These are phyloP conservation scores for Wickerhamiella azymoides DNA, from an alignment of 805 yeast species.

Conservation along the genomic window DNA sequence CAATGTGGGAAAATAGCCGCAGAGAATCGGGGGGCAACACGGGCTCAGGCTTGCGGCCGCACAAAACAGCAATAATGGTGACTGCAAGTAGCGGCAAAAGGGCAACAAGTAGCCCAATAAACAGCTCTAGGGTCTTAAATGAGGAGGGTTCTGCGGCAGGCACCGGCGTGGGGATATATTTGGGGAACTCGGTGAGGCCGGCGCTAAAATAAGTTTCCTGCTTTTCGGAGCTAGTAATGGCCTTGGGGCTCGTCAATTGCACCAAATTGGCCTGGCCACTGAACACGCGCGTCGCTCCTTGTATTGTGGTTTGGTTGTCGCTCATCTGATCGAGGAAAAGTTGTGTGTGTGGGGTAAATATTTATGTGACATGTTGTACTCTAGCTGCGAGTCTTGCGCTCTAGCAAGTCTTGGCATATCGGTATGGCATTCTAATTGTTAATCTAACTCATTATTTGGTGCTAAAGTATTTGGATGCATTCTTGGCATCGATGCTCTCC, in stretches of 20 bases:
- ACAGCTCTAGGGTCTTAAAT: background rate
- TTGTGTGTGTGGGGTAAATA: background rate
- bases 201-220: background rate
- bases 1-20: background rate
- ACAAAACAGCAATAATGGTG: background rate
- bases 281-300: background rate
- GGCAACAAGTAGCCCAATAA: background rate
- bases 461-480: constrained; percentile 18
- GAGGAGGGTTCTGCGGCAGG: background rate
- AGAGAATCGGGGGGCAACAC: background rate
- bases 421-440: no score
- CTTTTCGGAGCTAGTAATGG: background rate
- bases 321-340: background rate
- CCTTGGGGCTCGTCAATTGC: background rate
- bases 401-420: no score
- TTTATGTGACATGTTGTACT: no score
- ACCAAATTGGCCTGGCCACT: background rate
- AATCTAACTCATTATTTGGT: constrained; percentile 5
- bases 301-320: background rate
- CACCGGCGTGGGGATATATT: background rate
- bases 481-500: constrained; percentile 56
- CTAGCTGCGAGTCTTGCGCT: no score
- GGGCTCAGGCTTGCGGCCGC: background rate
- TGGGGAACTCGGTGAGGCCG: background rate
- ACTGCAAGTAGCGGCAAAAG: background rate